A percentile compares a stretch with the other conserved stretches of the same genome.
phyloP scores from a whole-genome alignment of 441 rosid genomes.

The Arabidopsis hybrid region DNA sequence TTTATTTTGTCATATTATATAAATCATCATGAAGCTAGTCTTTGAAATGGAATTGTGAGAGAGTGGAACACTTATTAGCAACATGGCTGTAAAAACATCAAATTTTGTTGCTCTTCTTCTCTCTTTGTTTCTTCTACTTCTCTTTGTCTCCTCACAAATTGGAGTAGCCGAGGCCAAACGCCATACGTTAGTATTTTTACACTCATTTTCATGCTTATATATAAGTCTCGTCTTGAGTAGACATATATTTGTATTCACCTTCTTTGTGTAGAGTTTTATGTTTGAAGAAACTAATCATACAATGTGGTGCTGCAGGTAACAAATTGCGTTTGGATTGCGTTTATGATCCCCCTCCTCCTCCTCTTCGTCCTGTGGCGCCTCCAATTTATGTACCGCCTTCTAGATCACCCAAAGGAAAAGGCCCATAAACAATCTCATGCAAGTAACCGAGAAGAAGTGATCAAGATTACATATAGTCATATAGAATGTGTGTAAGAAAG shows the following conservation, averaged over 20 bases:
- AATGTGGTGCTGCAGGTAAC: constrained; percentile 14
- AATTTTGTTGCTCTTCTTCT: constrained; percentile 22
- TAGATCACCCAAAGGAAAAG: constrained; percentile 16
- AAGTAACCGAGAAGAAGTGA: neutral
- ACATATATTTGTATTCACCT: neutral
- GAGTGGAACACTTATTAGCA: neutral
- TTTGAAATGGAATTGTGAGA: neutral
- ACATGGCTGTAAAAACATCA: constrained; percentile 10
- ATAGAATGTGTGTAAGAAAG: too few species aligned
- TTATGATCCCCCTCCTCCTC: neutral
- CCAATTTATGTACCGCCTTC: constrained; percentile 12
- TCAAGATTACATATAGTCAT: neutral
- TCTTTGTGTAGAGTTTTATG: neutral
- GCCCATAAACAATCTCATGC: neutral
- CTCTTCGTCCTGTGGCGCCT: neutral
- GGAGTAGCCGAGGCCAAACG: constrained; percentile 18
- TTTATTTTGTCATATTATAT: neutral
- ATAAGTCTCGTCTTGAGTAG: too few species aligned
- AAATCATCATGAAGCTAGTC: neutral
- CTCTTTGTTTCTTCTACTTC: neutral
- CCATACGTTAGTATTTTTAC: constrained; percentile 13
- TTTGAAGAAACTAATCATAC: neutral
- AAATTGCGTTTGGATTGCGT: neutral
- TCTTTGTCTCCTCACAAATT: constrained; percentile 1
- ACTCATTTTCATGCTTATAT: neutral